These are phyloP conservation scores for Pyrenophora teres DNA, from an alignment of 2,329 filamentous ascomycete species.

Conservation along the genomic window DNA sequence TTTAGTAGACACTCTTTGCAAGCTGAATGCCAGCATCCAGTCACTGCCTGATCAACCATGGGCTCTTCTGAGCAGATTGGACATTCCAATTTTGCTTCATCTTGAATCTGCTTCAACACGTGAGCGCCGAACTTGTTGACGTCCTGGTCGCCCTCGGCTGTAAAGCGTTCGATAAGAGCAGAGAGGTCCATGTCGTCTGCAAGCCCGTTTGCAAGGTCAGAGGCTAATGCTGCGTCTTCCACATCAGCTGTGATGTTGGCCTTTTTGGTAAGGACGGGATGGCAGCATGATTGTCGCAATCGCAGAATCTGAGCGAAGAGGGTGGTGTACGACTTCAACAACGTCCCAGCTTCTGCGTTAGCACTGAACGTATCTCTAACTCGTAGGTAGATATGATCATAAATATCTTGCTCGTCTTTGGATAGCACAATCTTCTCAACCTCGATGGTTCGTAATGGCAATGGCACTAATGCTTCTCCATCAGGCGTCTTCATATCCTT, in stretches of 20 bases:
- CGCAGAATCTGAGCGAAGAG: constrained; percentile 97
- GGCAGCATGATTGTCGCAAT: constrained; percentile 90
- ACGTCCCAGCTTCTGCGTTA: constrained; percentile 87
- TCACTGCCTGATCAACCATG: constrained; percentile 93
- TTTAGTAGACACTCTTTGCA: constrained; percentile 92
- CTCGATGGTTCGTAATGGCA: constrained; percentile 81
- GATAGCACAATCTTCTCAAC: constrained; percentile 88
- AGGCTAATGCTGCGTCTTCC: constrained; percentile 76
- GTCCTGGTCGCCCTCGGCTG: constrained; percentile 62
- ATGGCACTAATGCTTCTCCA: constrained; percentile 77
- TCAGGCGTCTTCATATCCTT: constrained; percentile 98
- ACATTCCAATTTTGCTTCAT: constrained; percentile 86
- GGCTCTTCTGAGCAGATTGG: constrained; percentile 94
- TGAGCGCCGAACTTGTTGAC: constrained; percentile 81
- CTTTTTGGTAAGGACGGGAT: constrained; percentile 87
- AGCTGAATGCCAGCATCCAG: constrained; percentile 95
- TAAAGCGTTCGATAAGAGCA: constrained; percentile 82
- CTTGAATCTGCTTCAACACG: constrained; percentile 87
- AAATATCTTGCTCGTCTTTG: constrained; percentile 83
- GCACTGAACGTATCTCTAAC: constrained; percentile 83
- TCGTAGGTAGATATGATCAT: constrained; percentile 83
- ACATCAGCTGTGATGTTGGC: constrained; percentile 85
- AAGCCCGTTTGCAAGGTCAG: constrained; percentile 78
- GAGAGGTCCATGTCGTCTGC: constrained; percentile 96
- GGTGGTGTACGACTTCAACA: constrained; percentile 94